Conservation (phyloP, 1,284 basidiomycete species). For the Pseudozyma sp. region DNA sequence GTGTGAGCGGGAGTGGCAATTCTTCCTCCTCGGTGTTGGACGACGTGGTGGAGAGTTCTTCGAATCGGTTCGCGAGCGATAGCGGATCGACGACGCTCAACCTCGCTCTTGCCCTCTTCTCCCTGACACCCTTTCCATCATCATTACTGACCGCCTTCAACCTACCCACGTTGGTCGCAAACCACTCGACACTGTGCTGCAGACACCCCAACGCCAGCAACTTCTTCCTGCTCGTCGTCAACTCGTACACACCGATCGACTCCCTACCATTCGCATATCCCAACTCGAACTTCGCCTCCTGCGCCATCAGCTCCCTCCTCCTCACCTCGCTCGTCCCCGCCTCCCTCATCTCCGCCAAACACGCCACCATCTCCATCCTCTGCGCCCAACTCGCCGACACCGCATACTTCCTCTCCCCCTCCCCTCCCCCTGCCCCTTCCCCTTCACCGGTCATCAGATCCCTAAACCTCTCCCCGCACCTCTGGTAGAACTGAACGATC, state of each 20-base stretch:
- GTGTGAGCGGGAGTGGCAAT: constrained; percentile 52
- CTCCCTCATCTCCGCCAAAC: constrained; percentile 75
- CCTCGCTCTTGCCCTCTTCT: constrained; percentile 36
- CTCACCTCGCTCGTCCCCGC: constrained; percentile 8
- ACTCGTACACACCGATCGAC: constrained; percentile 69
- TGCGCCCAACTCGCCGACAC: constrained; percentile 62
- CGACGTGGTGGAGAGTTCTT: not conserved
- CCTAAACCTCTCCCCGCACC: constrained; percentile 88
- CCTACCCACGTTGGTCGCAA: constrained; percentile 47
- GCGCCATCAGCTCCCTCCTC: constrained; percentile 36
- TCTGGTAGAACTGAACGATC: constrained; percentile 95
- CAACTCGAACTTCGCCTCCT: constrained; percentile 49
- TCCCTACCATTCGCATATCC: constrained; percentile 20
- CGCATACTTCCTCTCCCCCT: constrained; percentile 9
- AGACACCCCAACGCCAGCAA: constrained; percentile 82
- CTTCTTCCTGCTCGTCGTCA: constrained; percentile 82
- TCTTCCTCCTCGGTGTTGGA: not conserved
- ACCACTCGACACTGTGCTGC: constrained; percentile 77
- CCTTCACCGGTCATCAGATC: constrained; percentile 73
- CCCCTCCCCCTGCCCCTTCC: not conserved
- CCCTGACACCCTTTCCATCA: constrained; percentile 6
- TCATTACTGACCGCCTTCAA: constrained; percentile 68
- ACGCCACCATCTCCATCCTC: constrained; percentile 78
- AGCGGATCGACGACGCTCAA: constrained; percentile 34
- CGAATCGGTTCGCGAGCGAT: not conserved